Evolutionary conservation across 2,329 filamentous ascomycete genomes (phyloP).

Genomic region (Hypoxylon sp.): DNA sequence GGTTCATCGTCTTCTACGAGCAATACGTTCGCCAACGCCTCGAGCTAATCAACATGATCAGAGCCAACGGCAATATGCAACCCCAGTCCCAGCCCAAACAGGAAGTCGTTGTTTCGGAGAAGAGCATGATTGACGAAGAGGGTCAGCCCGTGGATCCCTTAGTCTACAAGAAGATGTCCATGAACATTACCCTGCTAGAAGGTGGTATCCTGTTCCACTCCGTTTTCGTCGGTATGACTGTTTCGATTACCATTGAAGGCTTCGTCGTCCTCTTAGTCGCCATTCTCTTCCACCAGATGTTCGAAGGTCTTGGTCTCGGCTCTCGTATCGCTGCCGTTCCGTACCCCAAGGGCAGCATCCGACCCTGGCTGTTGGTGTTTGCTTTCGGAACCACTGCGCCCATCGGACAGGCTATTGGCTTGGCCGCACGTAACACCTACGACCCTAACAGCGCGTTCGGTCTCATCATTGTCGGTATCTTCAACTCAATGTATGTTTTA

Average conservation of each 20-base stretch:
- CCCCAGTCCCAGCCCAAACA: slow-evolving; percentile 44
- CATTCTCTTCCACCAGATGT: slow-evolving; percentile 80
- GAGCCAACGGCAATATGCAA: slow-evolving; percentile 52
- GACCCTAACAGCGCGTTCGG: slow-evolving; percentile 75
- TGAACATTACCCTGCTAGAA: slow-evolving; percentile 82
- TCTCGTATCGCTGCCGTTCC: slow-evolving; percentile 78
- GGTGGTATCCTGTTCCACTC: slow-evolving; percentile 85
- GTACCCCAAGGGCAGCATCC: slow-evolving; percentile 68
- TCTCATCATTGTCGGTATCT: slow-evolving; percentile 74
- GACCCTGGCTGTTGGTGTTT: slow-evolving; percentile 73
- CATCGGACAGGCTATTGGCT: slow-evolving; percentile 75
- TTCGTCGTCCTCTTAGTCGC: slow-evolving; percentile 78
- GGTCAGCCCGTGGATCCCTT: slow-evolving; percentile 61
- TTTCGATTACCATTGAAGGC: slow-evolving; percentile 77
- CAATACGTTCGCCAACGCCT: slow-evolving; percentile 73
- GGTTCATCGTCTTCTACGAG: slow-evolving; percentile 75
- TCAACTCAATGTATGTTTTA: slow-evolving; percentile 73
- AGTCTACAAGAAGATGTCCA: slow-evolving; percentile 73
- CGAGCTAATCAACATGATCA: slow-evolving; percentile 70
- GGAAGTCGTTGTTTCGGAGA: slow-evolving; percentile 54
- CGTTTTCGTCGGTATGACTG: slow-evolving; percentile 81
- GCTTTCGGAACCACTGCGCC: slow-evolving; percentile 76
- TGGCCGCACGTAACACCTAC: slow-evolving; percentile 70
- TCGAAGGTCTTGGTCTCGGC: slow-evolving; percentile 78
- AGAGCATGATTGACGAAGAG: slow-evolving; percentile 61